These are phyloP conservation scores for Marasmius fiardii DNA, from an alignment of 1,284 basidiomycete species.

Conservation along the genomic window DNA sequence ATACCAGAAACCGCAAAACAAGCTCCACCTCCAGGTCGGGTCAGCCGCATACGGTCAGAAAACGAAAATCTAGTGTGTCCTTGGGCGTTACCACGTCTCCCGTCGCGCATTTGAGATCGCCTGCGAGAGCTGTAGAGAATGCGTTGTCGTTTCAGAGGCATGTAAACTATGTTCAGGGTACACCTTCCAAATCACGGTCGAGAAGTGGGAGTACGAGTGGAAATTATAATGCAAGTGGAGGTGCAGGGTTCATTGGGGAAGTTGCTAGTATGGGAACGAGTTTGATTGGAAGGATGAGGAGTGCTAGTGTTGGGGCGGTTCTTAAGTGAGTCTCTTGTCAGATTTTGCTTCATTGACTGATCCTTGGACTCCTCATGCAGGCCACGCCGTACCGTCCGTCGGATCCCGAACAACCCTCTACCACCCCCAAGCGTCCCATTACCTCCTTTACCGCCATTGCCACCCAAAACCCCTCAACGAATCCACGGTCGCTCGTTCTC, in stretches of 20 bases:
- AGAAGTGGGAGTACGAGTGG: slow-evolving; percentile 38
- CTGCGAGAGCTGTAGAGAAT: slow-evolving; percentile 39
- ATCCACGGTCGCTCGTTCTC: too few relatives aligned
- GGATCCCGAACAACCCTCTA: slow-evolving; percentile 1
- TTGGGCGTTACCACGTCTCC: slow-evolving; percentile 43
- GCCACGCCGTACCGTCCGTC: slow-evolving; percentile 1
- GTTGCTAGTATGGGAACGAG: slow-evolving; percentile 31
- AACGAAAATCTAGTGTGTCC: slow-evolving; percentile 46
- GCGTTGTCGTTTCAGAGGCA: slow-evolving; percentile 43
- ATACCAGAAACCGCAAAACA: too few relatives aligned
- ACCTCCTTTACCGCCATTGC: slow-evolving; percentile 7
- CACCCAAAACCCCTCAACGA: not conserved
- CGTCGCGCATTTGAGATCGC: slow-evolving; percentile 49
- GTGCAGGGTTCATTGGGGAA: slow-evolving; percentile 5
- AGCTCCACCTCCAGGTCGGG: too few relatives aligned
- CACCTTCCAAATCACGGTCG: slow-evolving; percentile 32
- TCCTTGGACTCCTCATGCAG: not conserved
- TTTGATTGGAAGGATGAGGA: slow-evolving; percentile 42
- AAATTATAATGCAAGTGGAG: slow-evolving; percentile 15
- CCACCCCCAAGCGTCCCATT: slow-evolving; percentile 7
- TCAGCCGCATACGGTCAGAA: too few relatives aligned
- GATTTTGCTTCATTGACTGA: not conserved
- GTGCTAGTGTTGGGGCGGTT: slow-evolving; percentile 39
- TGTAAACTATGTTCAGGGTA: slow-evolving; percentile 14
- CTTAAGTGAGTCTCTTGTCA: slow-evolving; percentile 28